These are phyloP conservation scores for Penicillium egyptiacum DNA, from an alignment of 495 filamentous ascomycete species.

Conservation along the genomic window DNA sequence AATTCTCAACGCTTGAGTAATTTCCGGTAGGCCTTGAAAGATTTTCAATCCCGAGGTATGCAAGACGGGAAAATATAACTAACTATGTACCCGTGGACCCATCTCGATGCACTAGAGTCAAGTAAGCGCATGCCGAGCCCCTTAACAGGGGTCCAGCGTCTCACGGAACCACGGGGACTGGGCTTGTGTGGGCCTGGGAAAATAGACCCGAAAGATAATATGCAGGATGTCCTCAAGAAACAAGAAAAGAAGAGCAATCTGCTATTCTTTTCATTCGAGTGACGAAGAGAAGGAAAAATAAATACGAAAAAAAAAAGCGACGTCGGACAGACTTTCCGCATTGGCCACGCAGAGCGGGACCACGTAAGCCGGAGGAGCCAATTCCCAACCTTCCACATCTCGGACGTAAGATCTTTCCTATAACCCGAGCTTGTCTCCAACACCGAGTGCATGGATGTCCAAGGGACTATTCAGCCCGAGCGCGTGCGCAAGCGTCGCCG, in stretches of 20 bases:
- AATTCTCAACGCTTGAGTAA: neutral
- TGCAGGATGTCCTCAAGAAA: neutral
- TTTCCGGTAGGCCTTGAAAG: neutral
- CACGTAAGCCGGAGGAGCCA: constrained; percentile 18
- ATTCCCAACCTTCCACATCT: constrained; percentile 7
- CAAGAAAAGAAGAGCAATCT: neutral
- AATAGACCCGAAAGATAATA: neutral
- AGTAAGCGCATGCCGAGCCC: neutral
- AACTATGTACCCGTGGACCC: too few species aligned
- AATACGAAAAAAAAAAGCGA: neutral
- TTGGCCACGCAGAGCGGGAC: constrained; percentile 13
- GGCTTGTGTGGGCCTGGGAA: neutral
- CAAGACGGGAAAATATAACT: neutral
- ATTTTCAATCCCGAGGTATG: neutral
- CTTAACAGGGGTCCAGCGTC: neutral
- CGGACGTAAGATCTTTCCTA: constrained; percentile 2
- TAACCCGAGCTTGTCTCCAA: neutral
- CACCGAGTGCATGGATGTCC: constrained; percentile 12
- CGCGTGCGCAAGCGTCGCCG: constrained; percentile 45
- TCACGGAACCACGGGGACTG: neutral
- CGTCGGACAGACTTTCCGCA: constrained; percentile 20
- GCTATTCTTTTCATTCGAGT: neutral
- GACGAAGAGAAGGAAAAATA: neutral
- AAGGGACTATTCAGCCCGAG: constrained; percentile 20
- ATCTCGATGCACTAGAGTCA: neutral